Conservation (phyloP, 228 moss, liverwort and hornwort species). For the Sphagnum magellanicum region DNA sequence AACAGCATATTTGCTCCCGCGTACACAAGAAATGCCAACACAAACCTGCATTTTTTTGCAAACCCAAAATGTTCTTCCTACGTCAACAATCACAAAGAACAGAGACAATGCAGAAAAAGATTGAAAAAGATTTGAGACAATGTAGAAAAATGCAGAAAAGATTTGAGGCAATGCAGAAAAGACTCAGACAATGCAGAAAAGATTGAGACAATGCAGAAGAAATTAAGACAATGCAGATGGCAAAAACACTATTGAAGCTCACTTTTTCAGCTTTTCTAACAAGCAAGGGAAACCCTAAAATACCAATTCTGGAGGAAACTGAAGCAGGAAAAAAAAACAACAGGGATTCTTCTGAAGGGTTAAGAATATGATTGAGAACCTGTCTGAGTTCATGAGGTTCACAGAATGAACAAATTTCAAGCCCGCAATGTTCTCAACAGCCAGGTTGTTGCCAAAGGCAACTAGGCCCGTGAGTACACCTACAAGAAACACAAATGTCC, state of each 20-base stretch:
- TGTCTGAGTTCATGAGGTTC: slow-evolving; percentile 7
- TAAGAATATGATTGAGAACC: slow-evolving; percentile 7
- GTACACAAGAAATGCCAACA: slow-evolving; percentile 18
- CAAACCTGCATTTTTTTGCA: slow-evolving; percentile 14
- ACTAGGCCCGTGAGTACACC: slow-evolving; percentile 35
- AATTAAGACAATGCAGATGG: too few relatives aligned
- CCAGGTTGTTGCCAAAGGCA: slow-evolving; percentile 43
- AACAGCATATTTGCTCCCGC: slow-evolving; percentile 22
- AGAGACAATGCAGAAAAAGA: not conserved
- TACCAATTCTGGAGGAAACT: too few relatives aligned
- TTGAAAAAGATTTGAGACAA: too few relatives aligned
- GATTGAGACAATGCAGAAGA: too few relatives aligned
- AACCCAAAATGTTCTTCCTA: not conserved
- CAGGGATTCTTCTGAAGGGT: too few relatives aligned
- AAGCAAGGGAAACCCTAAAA: too few relatives aligned
- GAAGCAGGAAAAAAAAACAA: too few relatives aligned
- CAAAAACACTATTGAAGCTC: too few relatives aligned
- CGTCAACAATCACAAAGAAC: not conserved
- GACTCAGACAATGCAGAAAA: too few relatives aligned
- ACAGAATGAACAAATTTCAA: slow-evolving; percentile 20
- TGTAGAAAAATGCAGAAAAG: too few relatives aligned
- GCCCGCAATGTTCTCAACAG: slow-evolving; percentile 41
- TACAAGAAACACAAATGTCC: slow-evolving; percentile 36
- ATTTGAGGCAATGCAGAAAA: too few relatives aligned
- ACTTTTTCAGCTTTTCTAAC: too few relatives aligned